These are phyloP conservation scores for Cryptococcus sp. DNA, from an alignment of 1,284 basidiomycete species.

Conservation along the genomic window DNA sequence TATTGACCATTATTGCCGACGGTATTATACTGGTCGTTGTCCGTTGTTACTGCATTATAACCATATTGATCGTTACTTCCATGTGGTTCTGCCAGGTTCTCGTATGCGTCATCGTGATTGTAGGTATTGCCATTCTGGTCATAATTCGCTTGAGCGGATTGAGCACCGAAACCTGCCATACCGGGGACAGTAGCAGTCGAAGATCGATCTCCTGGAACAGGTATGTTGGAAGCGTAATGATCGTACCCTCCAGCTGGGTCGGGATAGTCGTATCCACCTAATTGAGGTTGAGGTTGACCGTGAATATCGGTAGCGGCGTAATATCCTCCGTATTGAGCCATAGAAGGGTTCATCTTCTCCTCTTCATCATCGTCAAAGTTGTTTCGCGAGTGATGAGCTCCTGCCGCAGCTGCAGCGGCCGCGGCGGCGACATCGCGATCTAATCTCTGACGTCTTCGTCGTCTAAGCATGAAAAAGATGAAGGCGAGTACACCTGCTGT, in stretches of 20 bases:
- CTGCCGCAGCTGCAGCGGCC: slow-evolving; percentile 45
- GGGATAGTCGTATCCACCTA: slow-evolving; percentile 37
- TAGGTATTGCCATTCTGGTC: slow-evolving; percentile 5
- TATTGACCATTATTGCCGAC: slow-evolving; percentile 13
- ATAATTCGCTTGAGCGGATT: slow-evolving; percentile 17
- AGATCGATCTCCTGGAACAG: slow-evolving; percentile 16
- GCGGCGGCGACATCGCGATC: slow-evolving; percentile 49
- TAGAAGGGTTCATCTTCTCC: slow-evolving; percentile 20
- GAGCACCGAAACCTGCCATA: slow-evolving; percentile 34
- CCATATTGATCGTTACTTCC: neutral
- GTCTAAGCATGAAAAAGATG: slow-evolving; percentile 41
- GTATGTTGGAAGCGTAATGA: slow-evolving; percentile 39
- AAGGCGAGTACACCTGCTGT: slow-evolving; percentile 42
- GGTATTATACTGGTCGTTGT: neutral
- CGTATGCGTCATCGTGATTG: slow-evolving; percentile 1
- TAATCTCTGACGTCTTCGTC: slow-evolving; percentile 42
- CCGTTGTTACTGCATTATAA: neutral
- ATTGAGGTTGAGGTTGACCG: slow-evolving; percentile 24
- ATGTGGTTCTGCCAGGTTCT: neutral
- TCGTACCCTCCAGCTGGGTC: slow-evolving; percentile 47
- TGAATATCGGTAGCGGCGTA: slow-evolving; percentile 35
- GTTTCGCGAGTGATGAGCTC: slow-evolving; percentile 31
- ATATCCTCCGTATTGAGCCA: slow-evolving; percentile 44
- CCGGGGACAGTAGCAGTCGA: slow-evolving; percentile 33
- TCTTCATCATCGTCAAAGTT: slow-evolving; percentile 45